Base-by-base conservation (phyloP, 768 basidiomycete genomes). In the Lentinula boryana region DNA sequence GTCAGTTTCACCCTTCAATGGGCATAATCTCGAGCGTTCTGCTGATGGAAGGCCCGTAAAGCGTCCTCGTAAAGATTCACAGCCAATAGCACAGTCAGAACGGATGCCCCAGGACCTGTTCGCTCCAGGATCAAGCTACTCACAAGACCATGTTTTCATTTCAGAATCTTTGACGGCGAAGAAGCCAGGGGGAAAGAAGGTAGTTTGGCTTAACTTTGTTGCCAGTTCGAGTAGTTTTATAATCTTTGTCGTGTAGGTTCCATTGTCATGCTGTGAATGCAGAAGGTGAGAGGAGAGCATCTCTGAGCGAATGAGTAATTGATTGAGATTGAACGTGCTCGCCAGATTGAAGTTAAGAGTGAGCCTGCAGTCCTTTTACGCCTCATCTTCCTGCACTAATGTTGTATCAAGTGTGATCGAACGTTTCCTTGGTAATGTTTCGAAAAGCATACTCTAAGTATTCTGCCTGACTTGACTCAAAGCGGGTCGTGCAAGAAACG, bases 211-310 rank as follows among this genome's bases (percentile, higher is more conserved):
- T 15, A 46, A 59, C 46, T 50, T 57, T 54, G 10, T 21, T 15
- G 49, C 9, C 31, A 16, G 35, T 21, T 31, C 48, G 48, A 38
- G 12, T 54, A 18, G 48, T 43, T 50, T 58, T 55, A 43, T 63
- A 63, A 8, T 41, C 59, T 52, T 15, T 48, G 51, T 63, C 21
- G 18, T 33, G 21, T 52, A 82, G 80, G 72, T 81, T 38, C 82
- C 84, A 27, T 72, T 86, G 21, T 85, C 84, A 0, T 86, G 84
- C 62, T 84, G 84, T 64, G 84, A 86, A 71, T 86, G 84, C 68
- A 74, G 84, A 65, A 76, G 84, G 83, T 80, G 63, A 66, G 78
- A 65, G 10, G 23, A 15, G 27, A 43, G 3, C 16, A 43, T 13
- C 31, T 5, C 5, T 21, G 55, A 55, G 4, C n/a, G 36, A 38